Percentiles rank a stretch among this genome's conserved stretches.
Conservation (phyloP, 1,139 yeast genomes). For the Blastobotrys capitulatus region DNA sequence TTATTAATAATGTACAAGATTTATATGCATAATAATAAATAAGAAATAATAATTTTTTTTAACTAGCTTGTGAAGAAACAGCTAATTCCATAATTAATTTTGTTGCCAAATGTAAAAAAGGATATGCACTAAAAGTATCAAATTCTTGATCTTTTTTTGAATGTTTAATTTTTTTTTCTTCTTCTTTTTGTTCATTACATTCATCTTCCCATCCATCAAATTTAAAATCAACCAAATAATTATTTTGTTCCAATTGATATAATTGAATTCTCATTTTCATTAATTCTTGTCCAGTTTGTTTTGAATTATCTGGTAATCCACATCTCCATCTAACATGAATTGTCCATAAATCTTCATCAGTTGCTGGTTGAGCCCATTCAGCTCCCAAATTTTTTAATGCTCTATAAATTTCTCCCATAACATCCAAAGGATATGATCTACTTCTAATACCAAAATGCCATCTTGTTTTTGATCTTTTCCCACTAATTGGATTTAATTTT, state of each 20-base stretch:
- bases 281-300: slow-evolving; percentile 48
- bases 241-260: slow-evolving; percentile 92
- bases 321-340: slow-evolving; percentile 95
- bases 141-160: slow-evolving; percentile 28
- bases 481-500: slow-evolving; percentile 66
- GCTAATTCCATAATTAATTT: slow-evolving; percentile 94
- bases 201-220: slow-evolving; percentile 89
- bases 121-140: slow-evolving; percentile 85
- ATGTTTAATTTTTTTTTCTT: slow-evolving; percentile 12
- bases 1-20: slow-evolving; percentile 23
- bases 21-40: slow-evolving; percentile 15
- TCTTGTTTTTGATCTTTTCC: slow-evolving; percentile 85
- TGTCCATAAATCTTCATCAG: slow-evolving; percentile 96
- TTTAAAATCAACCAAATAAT: slow-evolving; percentile 92
- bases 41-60: slow-evolving; percentile 1
- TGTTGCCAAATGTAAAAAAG: slow-evolving; percentile 89
- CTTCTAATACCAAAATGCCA: slow-evolving; percentile 99
- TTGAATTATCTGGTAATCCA: slow-evolving; percentile 39
- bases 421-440: slow-evolving; percentile 93
- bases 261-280: slow-evolving; percentile 98
- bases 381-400: slow-evolving; percentile 93
- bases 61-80: slow-evolving; percentile 56
- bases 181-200: not conserved
- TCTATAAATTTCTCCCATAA: slow-evolving; percentile 96
- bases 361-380: slow-evolving; percentile 94